phyloP scores from a whole-genome alignment of 805 yeast species.

The Barnettozyma populi region DNA sequence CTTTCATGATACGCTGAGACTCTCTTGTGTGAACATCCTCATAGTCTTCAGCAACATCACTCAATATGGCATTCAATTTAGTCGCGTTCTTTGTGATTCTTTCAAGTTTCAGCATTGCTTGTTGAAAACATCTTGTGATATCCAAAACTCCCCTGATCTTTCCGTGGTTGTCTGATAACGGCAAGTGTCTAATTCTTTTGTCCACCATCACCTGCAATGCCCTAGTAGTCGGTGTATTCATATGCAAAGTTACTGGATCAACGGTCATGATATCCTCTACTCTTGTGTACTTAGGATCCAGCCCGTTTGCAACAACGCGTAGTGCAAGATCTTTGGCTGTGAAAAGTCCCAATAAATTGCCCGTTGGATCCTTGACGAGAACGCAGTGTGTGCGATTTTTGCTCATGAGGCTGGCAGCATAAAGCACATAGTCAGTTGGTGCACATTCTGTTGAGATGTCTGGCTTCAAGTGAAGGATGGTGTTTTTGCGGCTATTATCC shows the following conservation, averaged over 20 bases:
- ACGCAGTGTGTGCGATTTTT: slow-evolving; percentile 37
- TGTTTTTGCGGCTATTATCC: slow-evolving; percentile 5
- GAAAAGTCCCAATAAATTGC: slow-evolving; percentile 33
- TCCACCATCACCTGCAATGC: slow-evolving; percentile 39
- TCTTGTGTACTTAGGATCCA: slow-evolving; percentile 24
- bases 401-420: slow-evolving; percentile 34
- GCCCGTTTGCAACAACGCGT: slow-evolving; percentile 31
- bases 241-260: slow-evolving; percentile 31
- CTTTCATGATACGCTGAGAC: slow-evolving; percentile 26
- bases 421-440: slow-evolving; percentile 28
- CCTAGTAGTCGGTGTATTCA: slow-evolving; percentile 35
- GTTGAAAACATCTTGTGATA: slow-evolving; percentile 42
- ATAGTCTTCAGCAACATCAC: slow-evolving; percentile 27
- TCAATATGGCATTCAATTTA: slow-evolving; percentile 25
- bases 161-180: slow-evolving; percentile 32
- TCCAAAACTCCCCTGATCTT: slow-evolving; percentile 39
- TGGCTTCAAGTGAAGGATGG: slow-evolving; percentile 26
- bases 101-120: slow-evolving; percentile 39
- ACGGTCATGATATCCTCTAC: slow-evolving; percentile 37
- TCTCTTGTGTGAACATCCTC: slow-evolving; percentile 21
- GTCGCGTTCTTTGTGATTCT: slow-evolving; percentile 34
- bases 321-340: slow-evolving; percentile 45
- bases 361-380: slow-evolving; percentile 27
- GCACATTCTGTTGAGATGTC: slow-evolving; percentile 34
- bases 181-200: slow-evolving; percentile 38